Conservation (phyloP, 2,329 filamentous ascomycete species). For the Xylariaceae sp. region DNA sequence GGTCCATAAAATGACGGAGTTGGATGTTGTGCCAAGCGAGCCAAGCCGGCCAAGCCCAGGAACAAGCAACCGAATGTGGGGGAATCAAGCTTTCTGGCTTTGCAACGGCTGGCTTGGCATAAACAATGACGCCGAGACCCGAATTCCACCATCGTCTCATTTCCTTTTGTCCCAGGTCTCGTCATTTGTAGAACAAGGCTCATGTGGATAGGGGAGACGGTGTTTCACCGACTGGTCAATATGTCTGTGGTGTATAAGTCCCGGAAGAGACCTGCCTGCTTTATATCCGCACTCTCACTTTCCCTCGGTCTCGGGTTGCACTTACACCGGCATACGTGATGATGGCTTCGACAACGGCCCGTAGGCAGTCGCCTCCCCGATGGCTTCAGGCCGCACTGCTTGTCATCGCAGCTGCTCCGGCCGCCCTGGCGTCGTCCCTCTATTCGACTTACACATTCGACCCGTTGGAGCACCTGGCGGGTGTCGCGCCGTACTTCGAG, state of each 20-base stretch:
- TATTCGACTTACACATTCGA: slow-evolving; percentile 44
- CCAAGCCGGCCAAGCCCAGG: no score
- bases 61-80: background rate
- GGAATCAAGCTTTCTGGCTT: background rate
- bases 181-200: background rate
- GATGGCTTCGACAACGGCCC: slow-evolving; percentile 2
- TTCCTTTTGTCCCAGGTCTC: background rate
- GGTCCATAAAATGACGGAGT: no score
- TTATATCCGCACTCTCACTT: background rate
- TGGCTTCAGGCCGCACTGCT: slow-evolving; percentile 7
- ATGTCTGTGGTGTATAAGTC: background rate
- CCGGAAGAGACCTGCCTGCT: background rate
- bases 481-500: slow-evolving; percentile 52
- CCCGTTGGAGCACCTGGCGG: slow-evolving; percentile 45
- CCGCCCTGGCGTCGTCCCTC: slow-evolving; percentile 17
- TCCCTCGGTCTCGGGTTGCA: no score
- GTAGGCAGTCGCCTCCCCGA: background rate
- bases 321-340: background rate
- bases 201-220: background rate
- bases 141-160: background rate
- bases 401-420: slow-evolving; percentile 1
- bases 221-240: background rate
- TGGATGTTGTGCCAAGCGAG: no score
- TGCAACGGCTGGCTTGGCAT: background rate
- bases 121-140: slow-evolving; percentile 1